phyloP scores from a whole-genome alignment of 495 filamentous ascomycete species.

The Penicillium angulare region DNA sequence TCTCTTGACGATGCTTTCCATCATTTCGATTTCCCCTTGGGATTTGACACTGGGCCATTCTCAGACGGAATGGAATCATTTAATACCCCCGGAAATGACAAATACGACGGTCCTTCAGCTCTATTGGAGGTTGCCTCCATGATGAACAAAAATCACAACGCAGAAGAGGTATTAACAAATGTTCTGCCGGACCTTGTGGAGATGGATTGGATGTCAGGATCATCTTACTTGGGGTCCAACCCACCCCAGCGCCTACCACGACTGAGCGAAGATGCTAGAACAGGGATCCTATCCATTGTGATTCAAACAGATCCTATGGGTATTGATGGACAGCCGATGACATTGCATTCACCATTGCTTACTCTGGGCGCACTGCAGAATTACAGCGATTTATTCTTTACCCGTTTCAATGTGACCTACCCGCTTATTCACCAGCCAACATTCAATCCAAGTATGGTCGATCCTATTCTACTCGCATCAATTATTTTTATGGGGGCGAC shows the following conservation, averaged over 20 bases:
- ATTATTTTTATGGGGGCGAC: slow-evolving; percentile 55
- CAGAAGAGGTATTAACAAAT: slow-evolving; percentile 2
- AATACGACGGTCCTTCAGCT: slow-evolving; percentile 19
- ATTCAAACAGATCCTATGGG: slow-evolving; percentile 36
- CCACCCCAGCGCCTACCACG: slow-evolving; percentile 16
- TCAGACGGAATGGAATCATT: slow-evolving; percentile 12
- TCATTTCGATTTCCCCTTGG: slow-evolving; percentile 27
- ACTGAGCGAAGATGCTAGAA: slow-evolving; percentile 33
- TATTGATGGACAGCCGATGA: slow-evolving; percentile 40
- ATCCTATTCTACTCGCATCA: slow-evolving; percentile 47
- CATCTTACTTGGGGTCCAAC: slow-evolving; percentile 8
- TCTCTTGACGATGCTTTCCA: slow-evolving; percentile 38
- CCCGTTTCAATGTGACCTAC: slow-evolving; percentile 53
- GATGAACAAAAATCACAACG: slow-evolving; percentile 7
- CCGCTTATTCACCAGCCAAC: slow-evolving; percentile 53
- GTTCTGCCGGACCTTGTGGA: slow-evolving; percentile 11
- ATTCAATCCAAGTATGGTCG: slow-evolving; percentile 45
- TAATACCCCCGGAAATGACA: neutral
- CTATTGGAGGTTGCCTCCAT: slow-evolving; percentile 21
- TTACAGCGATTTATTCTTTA: slow-evolving; percentile 55
- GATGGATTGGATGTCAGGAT: slow-evolving; percentile 37
- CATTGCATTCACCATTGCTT: slow-evolving; percentile 46
- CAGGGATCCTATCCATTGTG: slow-evolving; percentile 43
- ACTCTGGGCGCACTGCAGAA: slow-evolving; percentile 44
- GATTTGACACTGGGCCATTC: slow-evolving; percentile 23